Conservation (phyloP, 2,329 filamentous ascomycete species). For the Aureobasidium melanogenum region DNA sequence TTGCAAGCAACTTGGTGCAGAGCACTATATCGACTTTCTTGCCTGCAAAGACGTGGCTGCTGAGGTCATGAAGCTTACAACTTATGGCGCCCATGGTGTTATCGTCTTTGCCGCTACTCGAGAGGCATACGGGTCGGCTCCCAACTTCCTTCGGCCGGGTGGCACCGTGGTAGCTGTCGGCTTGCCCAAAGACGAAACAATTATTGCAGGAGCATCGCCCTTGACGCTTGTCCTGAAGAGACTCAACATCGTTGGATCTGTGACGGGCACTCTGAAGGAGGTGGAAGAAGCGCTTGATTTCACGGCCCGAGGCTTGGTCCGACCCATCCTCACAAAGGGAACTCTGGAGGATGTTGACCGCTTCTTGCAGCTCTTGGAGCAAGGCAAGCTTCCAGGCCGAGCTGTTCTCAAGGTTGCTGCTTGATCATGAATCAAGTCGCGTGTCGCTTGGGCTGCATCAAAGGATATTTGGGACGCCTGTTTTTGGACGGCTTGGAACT, state of each 20-base stretch:
- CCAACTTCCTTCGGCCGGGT: conserved; percentile 25
- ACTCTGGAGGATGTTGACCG: conserved; percentile 31
- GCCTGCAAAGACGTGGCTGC: conserved; percentile 26
- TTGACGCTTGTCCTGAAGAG: conserved; percentile 31
- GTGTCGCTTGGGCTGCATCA: not conserved
- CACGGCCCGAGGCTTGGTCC: conserved; percentile 34
- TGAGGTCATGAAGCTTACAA: conserved; percentile 28
- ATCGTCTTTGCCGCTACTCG: conserved; percentile 30
- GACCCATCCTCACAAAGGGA: conserved; percentile 31
- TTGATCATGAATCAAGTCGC: not conserved
- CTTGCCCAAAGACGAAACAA: conserved; percentile 24
- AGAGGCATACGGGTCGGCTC: conserved; percentile 28
- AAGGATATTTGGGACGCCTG: not conserved
- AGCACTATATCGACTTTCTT: conserved; percentile 30
- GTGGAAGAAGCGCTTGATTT: conserved; percentile 39
- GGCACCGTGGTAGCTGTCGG: conserved; percentile 32
- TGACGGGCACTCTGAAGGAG: conserved; percentile 36
- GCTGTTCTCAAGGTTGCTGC: conserved; percentile 32
- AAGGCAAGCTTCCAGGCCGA: conserved; percentile 32
- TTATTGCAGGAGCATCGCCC: conserved; percentile 32
- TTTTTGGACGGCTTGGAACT: not conserved
- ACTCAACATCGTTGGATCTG: conserved; percentile 35
- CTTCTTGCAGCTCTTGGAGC: conserved; percentile 31
- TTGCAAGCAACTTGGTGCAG: conserved; percentile 30
- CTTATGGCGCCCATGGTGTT: conserved; percentile 30